Evolutionary conservation across 257 asterid species (phyloP).

Genomic region (Coffea eugenioides): DNA sequence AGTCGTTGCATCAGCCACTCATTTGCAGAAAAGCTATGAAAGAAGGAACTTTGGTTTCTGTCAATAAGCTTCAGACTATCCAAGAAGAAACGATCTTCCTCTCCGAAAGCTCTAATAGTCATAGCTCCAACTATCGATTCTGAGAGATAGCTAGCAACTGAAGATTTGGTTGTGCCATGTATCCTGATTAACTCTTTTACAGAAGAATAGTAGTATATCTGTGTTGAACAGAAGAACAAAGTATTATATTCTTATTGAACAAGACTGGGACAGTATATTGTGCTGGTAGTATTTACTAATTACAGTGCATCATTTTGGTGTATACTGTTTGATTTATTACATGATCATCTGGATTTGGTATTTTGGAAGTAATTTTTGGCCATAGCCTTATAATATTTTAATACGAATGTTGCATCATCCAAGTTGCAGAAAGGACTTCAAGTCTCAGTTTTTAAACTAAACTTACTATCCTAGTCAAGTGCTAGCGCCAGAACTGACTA

Average conservation of each 20-base stretch:
- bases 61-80: slow-evolving; percentile 31
- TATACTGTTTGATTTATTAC: no score
- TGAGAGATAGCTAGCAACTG: slow-evolving; percentile 35
- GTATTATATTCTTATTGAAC: not conserved
- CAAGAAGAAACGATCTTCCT: slow-evolving; percentile 34
- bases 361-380: no score
- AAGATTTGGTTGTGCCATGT: slow-evolving; percentile 36
- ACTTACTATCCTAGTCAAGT: not conserved
- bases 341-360: no score
- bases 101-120: slow-evolving; percentile 38
- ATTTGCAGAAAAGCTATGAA: slow-evolving; percentile 36
- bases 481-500: no score
- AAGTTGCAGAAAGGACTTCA: not conserved
- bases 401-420: not conserved
- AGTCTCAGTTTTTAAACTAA: not conserved
- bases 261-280: not conserved
- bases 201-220: slow-evolving; percentile 37
- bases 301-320: not conserved
- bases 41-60: slow-evolving; percentile 25
- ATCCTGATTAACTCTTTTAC: slow-evolving; percentile 39
- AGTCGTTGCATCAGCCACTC: slow-evolving; percentile 43
- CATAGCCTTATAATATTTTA: no score
- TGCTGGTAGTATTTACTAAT: not conserved
- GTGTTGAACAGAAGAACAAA: not conserved
- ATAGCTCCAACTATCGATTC: slow-evolving; percentile 41